A percentile compares a stretch with the other conserved stretches of the same genome.
These are phyloP conservation scores for Psidium guajava DNA, from an alignment of 345 rosid genomes.

Conservation along the genomic window DNA sequence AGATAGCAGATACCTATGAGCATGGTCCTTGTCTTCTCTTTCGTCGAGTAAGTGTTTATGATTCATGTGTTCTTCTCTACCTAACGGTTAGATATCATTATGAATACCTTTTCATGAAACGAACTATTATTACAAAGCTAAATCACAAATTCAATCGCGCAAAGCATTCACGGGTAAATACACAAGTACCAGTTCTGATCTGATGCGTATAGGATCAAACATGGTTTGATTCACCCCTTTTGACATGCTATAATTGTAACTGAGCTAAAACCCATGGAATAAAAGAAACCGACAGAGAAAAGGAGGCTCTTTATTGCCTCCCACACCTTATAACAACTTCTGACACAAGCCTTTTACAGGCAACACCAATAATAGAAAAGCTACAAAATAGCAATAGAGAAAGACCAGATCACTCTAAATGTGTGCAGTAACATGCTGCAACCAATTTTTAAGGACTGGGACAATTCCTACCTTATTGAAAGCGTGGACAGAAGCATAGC, in stretches of 20 bases:
- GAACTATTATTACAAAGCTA: background rate
- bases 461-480: too few relatives aligned
- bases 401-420: too few relatives aligned
- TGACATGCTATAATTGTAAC: background rate
- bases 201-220: background rate
- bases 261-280: too few relatives aligned
- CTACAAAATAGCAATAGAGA: too few relatives aligned
- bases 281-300: too few relatives aligned
- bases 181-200: background rate
- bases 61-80: background rate
- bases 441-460: too few relatives aligned
- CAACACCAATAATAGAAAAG: too few relatives aligned
- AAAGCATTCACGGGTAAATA: background rate
- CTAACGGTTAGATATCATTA: background rate
- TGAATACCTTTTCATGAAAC: background rate
- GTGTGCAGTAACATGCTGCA: too few relatives aligned
- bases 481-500: too few relatives aligned
- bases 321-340: too few relatives aligned
- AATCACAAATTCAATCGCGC: background rate
- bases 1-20: background rate
- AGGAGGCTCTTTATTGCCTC: too few relatives aligned
- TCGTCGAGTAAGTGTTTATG: background rate
- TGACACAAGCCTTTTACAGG: too few relatives aligned
- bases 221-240: background rate
- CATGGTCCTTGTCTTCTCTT: background rate